Percentiles rank a stretch among this genome's conserved stretches.
These are phyloP conservation scores for Phaeosphaeria sp. DNA, from an alignment of 2,329 filamentous ascomycete species.

Conservation along the genomic window DNA sequence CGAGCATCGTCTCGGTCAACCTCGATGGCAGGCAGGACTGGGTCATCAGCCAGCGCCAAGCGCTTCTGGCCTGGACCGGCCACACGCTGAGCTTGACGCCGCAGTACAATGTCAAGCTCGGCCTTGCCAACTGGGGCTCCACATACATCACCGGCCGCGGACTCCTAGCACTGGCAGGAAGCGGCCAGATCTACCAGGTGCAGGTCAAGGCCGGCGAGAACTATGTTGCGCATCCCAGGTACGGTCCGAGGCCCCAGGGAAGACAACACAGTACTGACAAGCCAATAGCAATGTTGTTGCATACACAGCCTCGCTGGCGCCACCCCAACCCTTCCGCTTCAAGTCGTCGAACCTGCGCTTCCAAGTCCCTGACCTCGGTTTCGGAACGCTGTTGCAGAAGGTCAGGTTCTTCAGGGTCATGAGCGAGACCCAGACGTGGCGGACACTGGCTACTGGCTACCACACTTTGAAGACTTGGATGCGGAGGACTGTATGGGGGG, in stretches of 20 bases:
- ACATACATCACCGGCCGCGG: slow-evolving; percentile 88
- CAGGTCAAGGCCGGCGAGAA: slow-evolving; percentile 82
- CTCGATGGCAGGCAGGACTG: slow-evolving; percentile 95
- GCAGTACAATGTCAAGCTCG: slow-evolving; percentile 75
- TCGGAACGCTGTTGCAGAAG: slow-evolving; percentile 70
- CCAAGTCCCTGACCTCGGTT: slow-evolving; percentile 74
- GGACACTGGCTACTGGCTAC: slow-evolving; percentile 67
- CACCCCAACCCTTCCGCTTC: slow-evolving; percentile 85
- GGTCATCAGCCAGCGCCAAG: slow-evolving; percentile 87
- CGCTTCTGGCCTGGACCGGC: slow-evolving; percentile 95
- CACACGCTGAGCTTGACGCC: slow-evolving; percentile 81
- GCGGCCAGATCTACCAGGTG: slow-evolving; percentile 88
- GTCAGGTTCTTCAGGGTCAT: slow-evolving; percentile 76
- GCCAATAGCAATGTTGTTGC: slow-evolving; percentile 78
- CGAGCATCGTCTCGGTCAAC: slow-evolving; percentile 85
- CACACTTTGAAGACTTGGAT: slow-evolving; percentile 78
- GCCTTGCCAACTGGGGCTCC: slow-evolving; percentile 88
- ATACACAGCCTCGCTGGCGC: slow-evolving; percentile 77
- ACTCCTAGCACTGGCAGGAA: slow-evolving; percentile 81
- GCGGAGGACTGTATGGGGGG: slow-evolving; percentile 88
- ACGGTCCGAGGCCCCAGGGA: slow-evolving; percentile 16
- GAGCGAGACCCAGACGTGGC: slow-evolving; percentile 76
- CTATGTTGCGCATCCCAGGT: slow-evolving; percentile 85
- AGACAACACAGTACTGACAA: slow-evolving; percentile 5
- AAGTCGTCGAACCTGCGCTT: slow-evolving; percentile 77